phyloP scores from a whole-genome alignment of 2,329 filamentous ascomycete species.

The Eutypa lata region DNA sequence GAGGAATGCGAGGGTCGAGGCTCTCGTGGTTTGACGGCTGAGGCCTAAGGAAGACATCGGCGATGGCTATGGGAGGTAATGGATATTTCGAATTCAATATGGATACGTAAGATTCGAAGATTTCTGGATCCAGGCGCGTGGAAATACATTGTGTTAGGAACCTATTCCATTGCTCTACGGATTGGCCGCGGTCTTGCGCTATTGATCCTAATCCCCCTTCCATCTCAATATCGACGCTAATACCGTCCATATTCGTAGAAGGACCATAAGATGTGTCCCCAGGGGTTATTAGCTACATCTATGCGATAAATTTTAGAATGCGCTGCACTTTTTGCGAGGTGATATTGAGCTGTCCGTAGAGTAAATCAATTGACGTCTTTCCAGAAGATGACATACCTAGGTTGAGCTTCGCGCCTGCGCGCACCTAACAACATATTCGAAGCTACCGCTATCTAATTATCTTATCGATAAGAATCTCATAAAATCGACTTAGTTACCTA shows the following conservation, averaged over 20 bases:
- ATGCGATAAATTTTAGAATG: background rate
- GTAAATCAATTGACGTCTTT: no score
- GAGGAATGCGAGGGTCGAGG: conserved; percentile 57
- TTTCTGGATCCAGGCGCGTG: conserved; percentile 48
- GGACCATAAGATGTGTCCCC: background rate
- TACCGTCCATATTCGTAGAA: background rate
- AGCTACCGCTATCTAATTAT: no score
- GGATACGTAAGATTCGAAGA: conserved; percentile 50
- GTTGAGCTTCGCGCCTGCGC: no score
- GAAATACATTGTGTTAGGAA: conserved; percentile 51
- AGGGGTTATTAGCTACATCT: background rate
- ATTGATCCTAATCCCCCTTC: conserved; percentile 3
- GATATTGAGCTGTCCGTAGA: background rate
- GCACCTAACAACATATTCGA: no score
- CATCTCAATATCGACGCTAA: background rate
- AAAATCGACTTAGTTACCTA: no score
- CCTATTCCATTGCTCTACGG: conserved; percentile 42
- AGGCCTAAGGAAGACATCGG: conserved; percentile 58
- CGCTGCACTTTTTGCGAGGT: background rate
- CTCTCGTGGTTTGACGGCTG: conserved; percentile 43
- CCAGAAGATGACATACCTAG: no score
- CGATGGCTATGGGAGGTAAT: conserved; percentile 47
- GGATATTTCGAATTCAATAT: conserved; percentile 50
- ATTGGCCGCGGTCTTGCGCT: conserved; percentile 12
- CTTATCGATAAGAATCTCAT: no score